These are phyloP conservation scores for Bacidia gigantensis DNA, from an alignment of 495 filamentous ascomycete species.

Conservation along the genomic window DNA sequence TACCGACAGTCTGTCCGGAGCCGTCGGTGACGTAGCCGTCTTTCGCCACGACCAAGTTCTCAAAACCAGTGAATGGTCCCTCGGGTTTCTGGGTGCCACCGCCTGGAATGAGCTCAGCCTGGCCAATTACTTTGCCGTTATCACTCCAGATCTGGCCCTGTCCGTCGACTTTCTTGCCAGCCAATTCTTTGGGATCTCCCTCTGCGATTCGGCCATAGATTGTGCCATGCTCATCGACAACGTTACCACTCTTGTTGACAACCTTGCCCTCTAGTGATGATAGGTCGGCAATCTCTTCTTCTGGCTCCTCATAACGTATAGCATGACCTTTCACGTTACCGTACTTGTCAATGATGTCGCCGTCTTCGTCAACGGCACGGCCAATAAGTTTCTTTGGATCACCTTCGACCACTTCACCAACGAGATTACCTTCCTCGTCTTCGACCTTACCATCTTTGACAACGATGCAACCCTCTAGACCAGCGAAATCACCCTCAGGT, in stretches of 20 bases:
- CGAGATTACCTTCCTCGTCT: constrained; percentile 50
- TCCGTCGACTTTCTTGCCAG: constrained; percentile 71
- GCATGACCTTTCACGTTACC: constrained; percentile 69
- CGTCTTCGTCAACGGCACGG: constrained; percentile 67
- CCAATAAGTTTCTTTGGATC: constrained; percentile 61
- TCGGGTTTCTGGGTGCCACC: constrained; percentile 56
- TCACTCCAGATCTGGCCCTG: constrained; percentile 72
- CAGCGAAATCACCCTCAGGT: constrained; percentile 60
- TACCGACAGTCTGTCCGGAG: constrained; percentile 55
- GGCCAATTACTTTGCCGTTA: constrained; percentile 62
- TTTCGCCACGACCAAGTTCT: constrained; percentile 57
- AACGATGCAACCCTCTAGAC: constrained; percentile 55
- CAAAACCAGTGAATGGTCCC: constrained; percentile 66
- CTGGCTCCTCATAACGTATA: constrained; percentile 51
- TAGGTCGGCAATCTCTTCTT: constrained; percentile 45
- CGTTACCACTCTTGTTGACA: constrained; percentile 75
- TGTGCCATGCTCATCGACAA: constrained; percentile 60
- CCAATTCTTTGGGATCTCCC: constrained; percentile 53
- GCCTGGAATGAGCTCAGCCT: constrained; percentile 65
- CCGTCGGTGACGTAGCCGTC: constrained; percentile 56
- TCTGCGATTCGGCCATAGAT: constrained; percentile 66
- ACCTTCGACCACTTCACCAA: constrained; percentile 65
- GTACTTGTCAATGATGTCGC: constrained; percentile 66
- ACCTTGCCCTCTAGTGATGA: constrained; percentile 66
- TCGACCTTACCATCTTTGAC: constrained; percentile 56